Evolutionary conservation across 1,139 yeast genomes (phyloP).

Genomic region (Hyphopichia khmerensis): DNA sequence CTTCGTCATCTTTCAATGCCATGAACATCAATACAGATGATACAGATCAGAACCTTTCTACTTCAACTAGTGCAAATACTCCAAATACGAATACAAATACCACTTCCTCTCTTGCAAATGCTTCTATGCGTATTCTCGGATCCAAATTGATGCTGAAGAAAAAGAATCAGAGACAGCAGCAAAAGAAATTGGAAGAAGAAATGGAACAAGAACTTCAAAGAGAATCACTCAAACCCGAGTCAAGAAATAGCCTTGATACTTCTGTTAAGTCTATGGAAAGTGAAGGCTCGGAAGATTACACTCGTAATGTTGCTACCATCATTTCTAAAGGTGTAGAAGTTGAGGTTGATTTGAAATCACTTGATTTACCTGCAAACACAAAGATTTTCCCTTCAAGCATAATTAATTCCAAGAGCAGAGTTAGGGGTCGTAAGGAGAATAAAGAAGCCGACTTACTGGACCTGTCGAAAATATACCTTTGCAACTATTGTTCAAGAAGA

Average conservation of each 20-base stretch:
- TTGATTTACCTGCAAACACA: slow-evolving; percentile 43
- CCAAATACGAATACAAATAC: slow-evolving; percentile 3
- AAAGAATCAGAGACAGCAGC: slow-evolving; percentile 13
- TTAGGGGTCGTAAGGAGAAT: slow-evolving; percentile 48
- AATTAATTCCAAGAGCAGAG: slow-evolving; percentile 34
- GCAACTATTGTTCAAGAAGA: slow-evolving; percentile 55
- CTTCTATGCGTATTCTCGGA: slow-evolving; percentile 42
- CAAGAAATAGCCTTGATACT: neutral
- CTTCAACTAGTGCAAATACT: slow-evolving; percentile 5
- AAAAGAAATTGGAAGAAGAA: slow-evolving; percentile 4
- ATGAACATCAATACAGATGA: neutral
- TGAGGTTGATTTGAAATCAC: slow-evolving; percentile 40
- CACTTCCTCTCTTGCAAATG: slow-evolving; percentile 27
- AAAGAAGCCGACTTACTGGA: slow-evolving; percentile 47
- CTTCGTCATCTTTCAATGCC: slow-evolving; percentile 9
- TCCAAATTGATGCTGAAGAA: slow-evolving; percentile 33
- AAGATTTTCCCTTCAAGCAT: slow-evolving; percentile 37
- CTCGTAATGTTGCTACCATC: slow-evolving; percentile 23
- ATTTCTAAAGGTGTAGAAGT: slow-evolving; percentile 35
- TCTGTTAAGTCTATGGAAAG: neutral
- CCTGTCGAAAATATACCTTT: slow-evolving; percentile 39
- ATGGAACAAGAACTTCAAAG: neutral
- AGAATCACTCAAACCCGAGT: neutral
- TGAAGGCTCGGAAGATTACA: neutral
- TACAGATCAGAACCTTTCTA: neutral